Evolutionary conservation across 306 rosid species (phyloP).

Genomic region (Quercus alba): DNA sequence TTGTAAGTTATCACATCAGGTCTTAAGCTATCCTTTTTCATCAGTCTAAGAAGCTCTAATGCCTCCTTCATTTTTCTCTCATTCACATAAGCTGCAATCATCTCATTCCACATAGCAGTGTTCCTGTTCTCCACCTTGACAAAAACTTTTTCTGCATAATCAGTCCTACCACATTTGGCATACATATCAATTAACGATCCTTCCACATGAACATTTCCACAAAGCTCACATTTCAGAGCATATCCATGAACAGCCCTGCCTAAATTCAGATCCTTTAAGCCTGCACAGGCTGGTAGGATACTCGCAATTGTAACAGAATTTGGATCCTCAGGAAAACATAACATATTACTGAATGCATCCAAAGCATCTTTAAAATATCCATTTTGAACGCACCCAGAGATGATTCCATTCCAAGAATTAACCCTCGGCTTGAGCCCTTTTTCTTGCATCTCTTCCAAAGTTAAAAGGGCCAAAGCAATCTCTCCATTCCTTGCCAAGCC

Average conservation of each 20-base stretch:
- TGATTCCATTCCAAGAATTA: conserved; percentile 48
- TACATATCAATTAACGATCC: conserved; percentile 46
- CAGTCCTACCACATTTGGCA: conserved; percentile 29
- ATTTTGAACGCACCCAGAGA: conserved; percentile 46
- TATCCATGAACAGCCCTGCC: conserved; percentile 47
- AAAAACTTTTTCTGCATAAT: conserved; percentile 29
- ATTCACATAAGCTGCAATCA: conserved; percentile 35
- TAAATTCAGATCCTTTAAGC: conserved; percentile 27
- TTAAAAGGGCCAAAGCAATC: conserved; percentile 30
- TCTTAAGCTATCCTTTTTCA: conserved; percentile 28
- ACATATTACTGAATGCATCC: conserved; percentile 29
- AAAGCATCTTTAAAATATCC: conserved; percentile 40
- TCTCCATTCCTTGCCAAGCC: conserved; percentile 46
- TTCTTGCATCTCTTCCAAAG: conserved; percentile 42
- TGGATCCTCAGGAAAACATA: conserved; percentile 32
- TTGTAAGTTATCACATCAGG: conserved; percentile 48
- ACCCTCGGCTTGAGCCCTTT: conserved; percentile 36
- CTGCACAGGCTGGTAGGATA: conserved; percentile 47
- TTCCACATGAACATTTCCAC: conserved; percentile 29
- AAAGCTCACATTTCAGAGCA: conserved; percentile 32
- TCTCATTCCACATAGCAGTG: conserved; percentile 42
- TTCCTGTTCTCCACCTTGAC: conserved; percentile 24
- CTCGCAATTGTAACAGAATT: conserved; percentile 40
- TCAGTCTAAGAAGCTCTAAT: conserved; percentile 27
- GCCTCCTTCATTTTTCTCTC: conserved; percentile 27